phyloP scores from a whole-genome alignment of 192 early-diverging fungal genomes.

The Pilobolus umbonatus region DNA sequence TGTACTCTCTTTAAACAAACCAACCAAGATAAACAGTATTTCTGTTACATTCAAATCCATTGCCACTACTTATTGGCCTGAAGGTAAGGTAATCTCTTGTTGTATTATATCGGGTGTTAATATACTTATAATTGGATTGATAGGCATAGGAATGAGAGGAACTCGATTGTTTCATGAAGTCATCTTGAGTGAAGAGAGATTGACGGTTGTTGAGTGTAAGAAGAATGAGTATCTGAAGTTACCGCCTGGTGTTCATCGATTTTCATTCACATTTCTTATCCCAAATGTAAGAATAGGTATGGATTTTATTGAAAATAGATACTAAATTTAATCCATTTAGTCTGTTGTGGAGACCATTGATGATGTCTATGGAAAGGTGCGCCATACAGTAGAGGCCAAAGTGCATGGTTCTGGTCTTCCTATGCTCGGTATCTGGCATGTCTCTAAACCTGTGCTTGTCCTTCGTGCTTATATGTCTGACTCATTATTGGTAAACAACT shows the following conservation, averaged over 20 bases:
- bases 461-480: slow-evolving; percentile 27
- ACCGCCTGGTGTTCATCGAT: slow-evolving; percentile 19
- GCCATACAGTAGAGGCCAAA: slow-evolving; percentile 16
- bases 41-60: slow-evolving; percentile 17
- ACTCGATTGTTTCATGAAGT: slow-evolving; percentile 13
- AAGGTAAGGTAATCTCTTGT: slow-evolving; percentile 5
- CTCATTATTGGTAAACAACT: slow-evolving; percentile 15
- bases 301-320: not conserved
- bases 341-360: slow-evolving; percentile 26
- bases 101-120: not conserved
- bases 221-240: slow-evolving; percentile 8
- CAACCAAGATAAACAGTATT: slow-evolving; percentile 14
- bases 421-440: slow-evolving; percentile 9
- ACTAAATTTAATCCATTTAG: not conserved
- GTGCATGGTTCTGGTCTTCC: slow-evolving; percentile 6
- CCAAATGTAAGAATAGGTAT: slow-evolving; percentile 27
- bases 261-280: slow-evolving; percentile 24
- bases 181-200: slow-evolving; percentile 11
- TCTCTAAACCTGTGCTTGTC: slow-evolving; percentile 21
- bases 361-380: slow-evolving; percentile 18
- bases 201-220: slow-evolving; percentile 4
- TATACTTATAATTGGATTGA: not conserved
- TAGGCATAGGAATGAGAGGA: slow-evolving; percentile 14
- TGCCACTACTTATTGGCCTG: slow-evolving; percentile 16
- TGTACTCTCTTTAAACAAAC: slow-evolving; percentile 12